Percentiles rank a stretch among this genome's conserved stretches.
phyloP scores from a whole-genome alignment of 2,329 filamentous ascomycete genomes.

The Penicillium nordicum region DNA sequence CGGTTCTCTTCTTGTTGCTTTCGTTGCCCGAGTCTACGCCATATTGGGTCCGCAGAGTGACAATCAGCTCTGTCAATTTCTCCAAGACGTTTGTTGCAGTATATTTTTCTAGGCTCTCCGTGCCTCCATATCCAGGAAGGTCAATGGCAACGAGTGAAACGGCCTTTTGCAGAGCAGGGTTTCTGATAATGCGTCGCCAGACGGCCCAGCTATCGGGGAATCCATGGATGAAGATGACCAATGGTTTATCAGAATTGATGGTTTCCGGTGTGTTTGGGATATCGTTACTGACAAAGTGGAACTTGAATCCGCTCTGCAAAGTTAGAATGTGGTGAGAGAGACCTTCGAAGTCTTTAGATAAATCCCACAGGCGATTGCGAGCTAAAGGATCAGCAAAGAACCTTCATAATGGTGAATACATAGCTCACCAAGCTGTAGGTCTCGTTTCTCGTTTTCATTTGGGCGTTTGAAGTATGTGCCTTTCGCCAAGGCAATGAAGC shows the following conservation, averaged over 20 bases:
- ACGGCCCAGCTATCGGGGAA: constrained; percentile 59
- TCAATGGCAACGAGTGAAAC: constrained; percentile 54
- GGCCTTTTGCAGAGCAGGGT: constrained; percentile 35
- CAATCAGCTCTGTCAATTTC: constrained; percentile 52
- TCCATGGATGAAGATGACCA: constrained; percentile 57
- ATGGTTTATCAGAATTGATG: constrained; percentile 28
- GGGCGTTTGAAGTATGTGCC: constrained; percentile 39
- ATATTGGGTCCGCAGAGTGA: constrained; percentile 50
- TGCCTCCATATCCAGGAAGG: constrained; percentile 58
- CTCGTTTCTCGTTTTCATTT: constrained; percentile 40
- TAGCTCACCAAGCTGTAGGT: constrained; percentile 41
- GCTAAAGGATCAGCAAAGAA: constrained; percentile 34
- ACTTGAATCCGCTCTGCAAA: constrained; percentile 48
- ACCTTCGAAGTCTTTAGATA: constrained; percentile 46
- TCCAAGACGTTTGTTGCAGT: constrained; percentile 52
- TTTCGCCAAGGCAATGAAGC: constrained; percentile 25
- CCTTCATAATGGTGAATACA: neutral
- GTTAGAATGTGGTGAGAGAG: constrained; percentile 53
- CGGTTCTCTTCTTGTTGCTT: constrained; percentile 42
- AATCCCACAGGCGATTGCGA: constrained; percentile 53
- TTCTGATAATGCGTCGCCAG: constrained; percentile 51
- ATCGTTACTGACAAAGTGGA: constrained; percentile 54
- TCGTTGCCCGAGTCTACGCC: constrained; percentile 31
- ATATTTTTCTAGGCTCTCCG: constrained; percentile 51
- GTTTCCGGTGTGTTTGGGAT: constrained; percentile 18